A percentile compares a stretch with the other conserved stretches of the same genome.
phyloP scores from a whole-genome alignment of 2,329 filamentous ascomycete species.

The Fusarium vanettenii region DNA sequence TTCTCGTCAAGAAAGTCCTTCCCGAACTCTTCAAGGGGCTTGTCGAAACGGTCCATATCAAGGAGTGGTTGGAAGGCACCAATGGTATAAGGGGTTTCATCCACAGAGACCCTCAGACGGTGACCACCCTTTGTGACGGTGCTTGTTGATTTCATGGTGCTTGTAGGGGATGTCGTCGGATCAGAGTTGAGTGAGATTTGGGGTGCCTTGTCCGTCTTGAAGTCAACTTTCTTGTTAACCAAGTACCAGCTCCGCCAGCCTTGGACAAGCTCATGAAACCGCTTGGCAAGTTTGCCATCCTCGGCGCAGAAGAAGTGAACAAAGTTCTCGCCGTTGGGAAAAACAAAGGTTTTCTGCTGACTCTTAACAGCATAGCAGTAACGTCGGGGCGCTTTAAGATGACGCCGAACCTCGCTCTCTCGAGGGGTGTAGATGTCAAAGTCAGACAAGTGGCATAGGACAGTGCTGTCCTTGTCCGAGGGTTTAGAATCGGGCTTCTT shows the following conservation, averaged over 20 bases:
- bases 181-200: conserved; percentile 16
- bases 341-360: conserved; percentile 88
- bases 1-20: conserved; percentile 52
- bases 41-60: conserved; percentile 69
- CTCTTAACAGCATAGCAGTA: conserved; percentile 91
- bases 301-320: conserved; percentile 92
- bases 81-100: conserved; percentile 69
- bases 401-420: conserved; percentile 72
- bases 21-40: conserved; percentile 61
- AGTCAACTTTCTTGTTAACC: conserved; percentile 72
- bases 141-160: conserved; percentile 54
- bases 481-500: conserved; percentile 74
- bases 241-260: conserved; percentile 93
- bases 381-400: conserved; percentile 85
- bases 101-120: conserved; percentile 50
- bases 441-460: conserved; percentile 87
- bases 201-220: conserved; percentile 48
- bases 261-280: conserved; percentile 79
- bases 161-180: conserved; percentile 20
- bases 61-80: conserved; percentile 77
- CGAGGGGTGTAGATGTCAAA: conserved; percentile 91
- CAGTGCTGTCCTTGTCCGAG: conserved; percentile 73
- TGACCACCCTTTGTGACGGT: conserved; percentile 40
- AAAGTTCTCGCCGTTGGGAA: conserved; percentile 84
- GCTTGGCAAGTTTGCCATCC: conserved; percentile 72